phyloP scores from a whole-genome alignment of 192 early-diverging fungal genomes.

The Podila horticola region DNA sequence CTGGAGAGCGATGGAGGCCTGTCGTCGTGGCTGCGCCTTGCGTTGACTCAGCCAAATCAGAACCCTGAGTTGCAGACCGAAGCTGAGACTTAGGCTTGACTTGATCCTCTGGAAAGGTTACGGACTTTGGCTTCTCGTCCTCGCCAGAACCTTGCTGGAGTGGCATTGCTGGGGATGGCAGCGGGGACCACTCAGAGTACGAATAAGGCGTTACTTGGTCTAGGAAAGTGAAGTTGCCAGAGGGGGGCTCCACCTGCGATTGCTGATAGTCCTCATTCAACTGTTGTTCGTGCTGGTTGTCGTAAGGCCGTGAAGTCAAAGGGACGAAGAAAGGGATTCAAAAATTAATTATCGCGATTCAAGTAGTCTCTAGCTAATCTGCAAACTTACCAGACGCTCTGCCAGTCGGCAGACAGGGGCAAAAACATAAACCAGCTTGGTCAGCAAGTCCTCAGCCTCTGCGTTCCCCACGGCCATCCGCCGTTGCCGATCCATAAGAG shows the following conservation, averaged over 20 bases:
- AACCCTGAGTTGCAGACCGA: not conserved
- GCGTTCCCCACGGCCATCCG: constrained; percentile 66
- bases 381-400: constrained; percentile 63
- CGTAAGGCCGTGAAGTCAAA: not conserved
- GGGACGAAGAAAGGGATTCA: not conserved
- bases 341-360: not conserved
- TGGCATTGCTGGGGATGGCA: constrained; percentile 43
- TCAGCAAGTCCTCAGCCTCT: constrained; percentile 69
- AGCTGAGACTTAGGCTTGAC: not conserved
- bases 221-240: constrained; percentile 23
- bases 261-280: constrained; percentile 27
- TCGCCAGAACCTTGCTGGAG: not conserved
- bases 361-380: not conserved
- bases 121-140: constrained; percentile 8
- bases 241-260: constrained; percentile 18
- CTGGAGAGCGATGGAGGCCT: not conserved
- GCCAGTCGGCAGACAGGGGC: constrained; percentile 69
- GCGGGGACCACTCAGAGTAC: constrained; percentile 37
- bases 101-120: not conserved
- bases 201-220: constrained; percentile 11
- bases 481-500: constrained; percentile 68
- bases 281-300: constrained; percentile 38
- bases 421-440: constrained; percentile 68
- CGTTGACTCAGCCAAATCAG: constrained; percentile 1
- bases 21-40: not conserved